Base-by-base conservation (phyloP, 2,329 filamentous ascomycete species). In the Aureobasidium sp. region DNA sequence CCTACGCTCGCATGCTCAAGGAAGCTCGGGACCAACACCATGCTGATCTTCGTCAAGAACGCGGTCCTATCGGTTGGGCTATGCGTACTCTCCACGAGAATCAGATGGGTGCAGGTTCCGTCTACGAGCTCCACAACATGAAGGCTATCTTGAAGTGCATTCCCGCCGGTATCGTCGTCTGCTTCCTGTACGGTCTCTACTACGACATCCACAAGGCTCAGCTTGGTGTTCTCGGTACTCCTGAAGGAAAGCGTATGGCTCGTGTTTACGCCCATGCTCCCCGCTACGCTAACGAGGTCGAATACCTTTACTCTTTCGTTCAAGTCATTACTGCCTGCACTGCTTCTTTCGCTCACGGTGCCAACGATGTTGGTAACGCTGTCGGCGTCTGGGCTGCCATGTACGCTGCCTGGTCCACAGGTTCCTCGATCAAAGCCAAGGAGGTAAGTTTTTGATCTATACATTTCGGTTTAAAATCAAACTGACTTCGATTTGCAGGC, bases 191-290 rank as follows among this genome's bases (percentile, higher is more conserved):
- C 76, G 93, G 93, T 77, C 76, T 91, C 31, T 84, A 95, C 85
- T 95, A 95, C 80, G 93, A 95, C 71, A 95, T 95, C 73, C 92
- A 95, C 84, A 85, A 87, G 56, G 91, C 91, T 6, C 92, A 94
- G 82, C 83, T 84, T 61, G 92, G 92, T 74, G 85, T 93, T 51
- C 75, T 83, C 16, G 91, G 91, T 27, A 93, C 92, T 1, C 91
- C 91, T 10, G 92, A 94, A 67, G 92, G 91, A 66, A 81, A 81
- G 42, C 90, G 92, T 89, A 90, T 91, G 64, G 82, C 82, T 36
- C 85, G 90, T 5, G 83, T 87, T 18, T 75, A 90, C 72, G 86
- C 86, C 18, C 82, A 81, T 33, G 88, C 86, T 2, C 77, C 82
- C 36, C 88, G 90, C 73, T 91, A 86, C 76, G 84, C 89, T 71